Evolutionary conservation across 2,329 filamentous ascomycete genomes (phyloP).

Genomic region (Colletotrichum gloeosporioides): DNA sequence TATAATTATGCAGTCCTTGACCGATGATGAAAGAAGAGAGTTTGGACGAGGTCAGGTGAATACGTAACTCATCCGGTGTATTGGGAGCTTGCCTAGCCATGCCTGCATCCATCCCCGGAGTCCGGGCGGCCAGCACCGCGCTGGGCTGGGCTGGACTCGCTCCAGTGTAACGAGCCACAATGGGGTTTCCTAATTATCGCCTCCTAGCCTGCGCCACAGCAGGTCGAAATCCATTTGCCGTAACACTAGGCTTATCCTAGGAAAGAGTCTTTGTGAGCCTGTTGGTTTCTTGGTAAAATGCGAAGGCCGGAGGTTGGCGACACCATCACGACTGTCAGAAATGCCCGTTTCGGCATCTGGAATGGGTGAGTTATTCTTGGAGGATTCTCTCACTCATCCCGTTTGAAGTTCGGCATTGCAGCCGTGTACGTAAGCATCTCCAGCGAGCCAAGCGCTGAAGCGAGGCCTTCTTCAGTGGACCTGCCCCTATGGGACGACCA

Average conservation of each 20-base stretch:
- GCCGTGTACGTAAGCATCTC: not conserved
- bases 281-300: not conserved
- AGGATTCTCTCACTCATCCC: not conserved
- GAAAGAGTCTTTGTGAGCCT: not conserved
- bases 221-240: not conserved
- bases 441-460: not conserved
- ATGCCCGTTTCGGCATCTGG: not conserved
- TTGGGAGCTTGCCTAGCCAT: not conserved
- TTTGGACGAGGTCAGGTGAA: not conserved
- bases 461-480: not conserved
- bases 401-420: not conserved
- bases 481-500: not conserved
- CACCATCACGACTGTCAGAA: not conserved
- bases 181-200: not conserved
- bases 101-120: not conserved
- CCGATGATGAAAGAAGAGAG: constrained; percentile 18
- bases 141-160: not conserved
- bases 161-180: not conserved
- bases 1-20: not conserved
- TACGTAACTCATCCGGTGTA: constrained; percentile 11
- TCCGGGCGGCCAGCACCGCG: not conserved
- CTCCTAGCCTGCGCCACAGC: constrained; percentile 5
- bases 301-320: not conserved
- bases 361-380: not conserved
- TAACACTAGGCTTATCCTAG: not conserved